Conservation (phyloP, 78 protist genomes). For the Protostelium mycophagum region DNA sequence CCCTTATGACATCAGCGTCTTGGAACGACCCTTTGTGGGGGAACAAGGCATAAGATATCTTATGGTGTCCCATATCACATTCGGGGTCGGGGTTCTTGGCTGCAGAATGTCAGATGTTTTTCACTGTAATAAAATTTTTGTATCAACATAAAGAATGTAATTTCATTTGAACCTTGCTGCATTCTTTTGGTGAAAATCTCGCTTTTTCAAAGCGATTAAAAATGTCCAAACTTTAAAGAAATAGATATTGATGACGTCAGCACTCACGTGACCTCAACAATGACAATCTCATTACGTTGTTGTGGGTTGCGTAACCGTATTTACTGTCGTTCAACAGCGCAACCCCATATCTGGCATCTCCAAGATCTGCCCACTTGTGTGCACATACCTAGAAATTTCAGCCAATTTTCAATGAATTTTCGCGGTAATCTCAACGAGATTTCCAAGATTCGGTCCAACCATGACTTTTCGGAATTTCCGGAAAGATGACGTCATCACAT, state of each 20-base stretch:
- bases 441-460: too few relatives aligned
- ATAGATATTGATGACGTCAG: not conserved
- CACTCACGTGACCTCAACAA: slow-evolving; percentile 33
- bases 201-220: too few relatives aligned
- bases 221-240: too few relatives aligned
- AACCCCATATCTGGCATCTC: slow-evolving; percentile 71
- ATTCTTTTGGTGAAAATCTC: too few relatives aligned
- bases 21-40: slow-evolving; percentile 66
- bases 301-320: slow-evolving; percentile 62
- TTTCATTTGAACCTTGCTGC: too few relatives aligned
- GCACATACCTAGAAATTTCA: slow-evolving; percentile 71
- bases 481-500: not conserved
- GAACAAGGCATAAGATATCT: slow-evolving; percentile 60
- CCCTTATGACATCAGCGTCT: slow-evolving; percentile 18
- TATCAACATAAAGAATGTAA: too few relatives aligned
- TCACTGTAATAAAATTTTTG: too few relatives aligned
- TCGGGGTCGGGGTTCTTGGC: slow-evolving; percentile 78
- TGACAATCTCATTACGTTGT: slow-evolving; percentile 42
- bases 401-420: too few relatives aligned
- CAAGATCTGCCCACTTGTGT: slow-evolving; percentile 69
- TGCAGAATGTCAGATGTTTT: too few relatives aligned
- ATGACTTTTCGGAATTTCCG: too few relatives aligned
- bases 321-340: slow-evolving; percentile 83
- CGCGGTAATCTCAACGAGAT: too few relatives aligned
- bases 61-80: slow-evolving; percentile 76